Conservation (phyloP, 257 asterid genomes). For the Capsicum pubescens region DNA sequence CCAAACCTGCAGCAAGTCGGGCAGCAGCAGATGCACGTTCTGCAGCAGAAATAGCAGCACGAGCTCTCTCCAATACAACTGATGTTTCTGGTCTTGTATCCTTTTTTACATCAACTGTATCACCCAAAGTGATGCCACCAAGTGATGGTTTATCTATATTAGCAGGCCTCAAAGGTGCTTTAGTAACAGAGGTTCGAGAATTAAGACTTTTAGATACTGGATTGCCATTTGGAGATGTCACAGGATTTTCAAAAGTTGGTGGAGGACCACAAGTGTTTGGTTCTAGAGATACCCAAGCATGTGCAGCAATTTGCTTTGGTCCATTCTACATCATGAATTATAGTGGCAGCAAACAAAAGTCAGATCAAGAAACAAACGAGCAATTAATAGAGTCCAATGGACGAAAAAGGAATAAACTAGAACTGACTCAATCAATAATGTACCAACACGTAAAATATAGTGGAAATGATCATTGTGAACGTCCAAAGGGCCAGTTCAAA, state of each 20-base stretch:
- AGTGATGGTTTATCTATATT: conserved; percentile 35
- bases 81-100: conserved; percentile 47
- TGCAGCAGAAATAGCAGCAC: conserved; percentile 83
- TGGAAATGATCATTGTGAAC: neutral
- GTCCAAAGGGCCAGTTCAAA: neutral
- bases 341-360: conserved; percentile 10
- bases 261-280: conserved; percentile 34
- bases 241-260: conserved; percentile 41
- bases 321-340: conserved; percentile 62
- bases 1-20: conserved; percentile 82
- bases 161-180: conserved; percentile 35
- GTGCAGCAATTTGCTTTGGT: conserved; percentile 65
- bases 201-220: conserved; percentile 28
- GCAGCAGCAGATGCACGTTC: conserved; percentile 97
- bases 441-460: neutral
- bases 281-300: conserved; percentile 36
- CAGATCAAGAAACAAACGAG: neutral
- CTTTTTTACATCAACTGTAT: conserved; percentile 34
- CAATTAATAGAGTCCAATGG: neutral
- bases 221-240: conserved; percentile 39
- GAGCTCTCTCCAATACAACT: conserved; percentile 71
- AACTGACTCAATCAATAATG: neutral
- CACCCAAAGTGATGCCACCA: conserved; percentile 34
- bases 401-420: neutral
- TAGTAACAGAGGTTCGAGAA: conserved; percentile 43